Evolutionary conservation across 345 rosid species (phyloP).

Genomic region (Stellera chamaejasme): DNA sequence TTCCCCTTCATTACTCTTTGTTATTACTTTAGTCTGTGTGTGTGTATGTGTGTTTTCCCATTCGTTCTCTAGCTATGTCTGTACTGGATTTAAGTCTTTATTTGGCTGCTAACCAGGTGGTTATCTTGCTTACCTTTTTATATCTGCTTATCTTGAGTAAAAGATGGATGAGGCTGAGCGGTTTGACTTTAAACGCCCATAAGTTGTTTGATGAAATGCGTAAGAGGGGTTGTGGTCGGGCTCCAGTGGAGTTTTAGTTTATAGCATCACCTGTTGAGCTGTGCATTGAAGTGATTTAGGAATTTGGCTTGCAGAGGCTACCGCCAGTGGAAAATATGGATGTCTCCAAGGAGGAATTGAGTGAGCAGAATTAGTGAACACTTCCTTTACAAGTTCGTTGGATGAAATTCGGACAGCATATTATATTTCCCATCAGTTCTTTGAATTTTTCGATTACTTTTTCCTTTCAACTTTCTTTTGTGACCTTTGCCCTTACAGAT

Average conservation of each 20-base stretch:
- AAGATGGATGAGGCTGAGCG: no score
- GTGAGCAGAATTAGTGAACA: not conserved
- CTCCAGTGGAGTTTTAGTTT: not conserved
- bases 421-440: not conserved
- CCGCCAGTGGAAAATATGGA: conserved; percentile 33
- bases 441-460: not conserved
- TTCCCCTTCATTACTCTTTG: no score
- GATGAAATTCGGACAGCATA: no score
- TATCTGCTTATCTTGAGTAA: no score
- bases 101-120: no score
- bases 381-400: no score
- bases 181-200: conserved; percentile 3
- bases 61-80: no score
- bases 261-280: not conserved
- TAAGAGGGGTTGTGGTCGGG: not conserved
- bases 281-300: not conserved
- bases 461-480: not conserved
- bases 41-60: no score
- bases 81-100: no score
- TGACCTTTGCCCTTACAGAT: not conserved
- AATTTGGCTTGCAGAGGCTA: conserved; percentile 29
- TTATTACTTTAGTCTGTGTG: no score
- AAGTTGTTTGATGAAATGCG: conserved; percentile 43
- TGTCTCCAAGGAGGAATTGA: conserved; percentile 13
- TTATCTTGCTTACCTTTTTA: no score